Base-by-base conservation (phyloP, 2,329 filamentous ascomycete species). In the Alternaria sp. region DNA sequence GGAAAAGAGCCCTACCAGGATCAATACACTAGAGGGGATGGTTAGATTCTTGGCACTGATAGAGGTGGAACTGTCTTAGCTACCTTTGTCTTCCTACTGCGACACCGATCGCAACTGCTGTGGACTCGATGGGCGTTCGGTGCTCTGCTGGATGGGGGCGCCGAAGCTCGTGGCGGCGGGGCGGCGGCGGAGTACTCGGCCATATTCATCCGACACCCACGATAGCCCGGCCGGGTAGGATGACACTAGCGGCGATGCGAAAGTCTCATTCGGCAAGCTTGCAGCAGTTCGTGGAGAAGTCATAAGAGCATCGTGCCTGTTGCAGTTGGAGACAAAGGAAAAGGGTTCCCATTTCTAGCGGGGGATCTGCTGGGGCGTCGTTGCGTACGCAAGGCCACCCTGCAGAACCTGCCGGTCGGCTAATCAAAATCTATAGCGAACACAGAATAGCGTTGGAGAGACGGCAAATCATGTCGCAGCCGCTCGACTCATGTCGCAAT, bases 61-160 rank as follows among this genome's bases (percentile, higher is more conserved):
- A 10, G 50, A 44, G 36, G 59, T 22, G 34, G 27, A 54, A 48
- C 43, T 14, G 11, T 34, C 40, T 50, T 46, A 56, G 54, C 49
- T 74, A 72, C 76, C 71, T 79, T 79, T 25, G 77, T 79, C 36
- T 79, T 79, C 45, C 77, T 65, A 52, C 74, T 78, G 44, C 76
- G 71, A 67, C 77, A 79, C 45, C 77, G 67, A 62, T 79, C 77
- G 58, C 77, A 79, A 65, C 74, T 77, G 62, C 67, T 75, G 63
- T 78, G 76, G 54, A 77, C 76, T 52, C 76, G 72, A 50, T 78
- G 74, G 49, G 68, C 56, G 54, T 67, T 72, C n/a, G 70, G 68
- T 40, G 65, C 65, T 59, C 74, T 72, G 62, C 56, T 67, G 52
- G 66, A 62, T 36, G 64, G 57, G 44, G 62, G 63, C 48, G 63